Base-by-base conservation (phyloP, 176 grass and related monocot species). In the Eragrostis curvula region DNA sequence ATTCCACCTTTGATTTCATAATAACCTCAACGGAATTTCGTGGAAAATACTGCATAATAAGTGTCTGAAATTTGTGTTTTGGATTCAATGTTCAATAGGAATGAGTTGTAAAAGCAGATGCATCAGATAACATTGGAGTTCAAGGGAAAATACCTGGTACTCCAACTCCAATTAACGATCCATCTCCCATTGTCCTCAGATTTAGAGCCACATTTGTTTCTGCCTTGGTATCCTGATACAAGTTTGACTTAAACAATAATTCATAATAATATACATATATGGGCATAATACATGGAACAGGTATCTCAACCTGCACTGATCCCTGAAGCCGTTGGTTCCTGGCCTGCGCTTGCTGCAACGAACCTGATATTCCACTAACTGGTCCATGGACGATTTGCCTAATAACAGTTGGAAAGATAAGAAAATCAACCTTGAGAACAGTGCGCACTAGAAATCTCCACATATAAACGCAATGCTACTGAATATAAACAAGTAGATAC, bases 331-430 rank as follows among this genome's bases (percentile, higher is more conserved):
- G 83, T 76, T 86, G 71, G 65, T 69, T 91, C 68, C 86, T 88
- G 79, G 59, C 65, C 71, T 81, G 92, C 76, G 66, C 77, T 69
- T 94, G 92, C 64, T 79, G 86, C 67, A 91, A 77, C 46, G 83
- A 68, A 61, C 76, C 52, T n/a, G 83, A 59, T 73, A 79, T 17
- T n/a, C 84, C 83, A 77, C 79, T 77, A 75, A 73, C 71, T 20
- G 89, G 82, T 77, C 83, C 78, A 84, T 89, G 92, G 55, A 94
- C 87, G 46, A 87, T 83, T 94, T 87, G 92, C 80, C 92, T 91
- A 43, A 24, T 3, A 85, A 39, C 13, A 29, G 41, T 52, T 41
- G 12, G 16, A 81, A 69, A 59, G 43, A 43, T 13, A 69, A 44
- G 32, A 10, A 6, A 71, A 65, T 71, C 25, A 89, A 74, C 51